Evolutionary conservation across 768 basidiomycete genomes (phyloP), one percentile per base, ranked within the genome.

Genomic region (Lyophyllum shimeji): DNA sequence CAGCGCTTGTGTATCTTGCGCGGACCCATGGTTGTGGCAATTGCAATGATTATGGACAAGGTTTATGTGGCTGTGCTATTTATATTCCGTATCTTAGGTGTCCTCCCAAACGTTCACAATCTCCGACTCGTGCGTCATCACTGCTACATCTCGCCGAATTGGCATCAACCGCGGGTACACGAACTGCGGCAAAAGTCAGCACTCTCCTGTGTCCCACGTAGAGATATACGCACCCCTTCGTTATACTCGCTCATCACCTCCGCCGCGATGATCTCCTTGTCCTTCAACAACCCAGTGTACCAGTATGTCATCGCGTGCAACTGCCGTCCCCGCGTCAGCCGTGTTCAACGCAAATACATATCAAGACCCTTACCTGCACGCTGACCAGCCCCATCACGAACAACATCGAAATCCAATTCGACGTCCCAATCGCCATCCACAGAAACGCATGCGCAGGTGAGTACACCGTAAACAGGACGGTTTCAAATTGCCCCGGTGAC

Each of bases 201-300:
- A 21, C 15, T 57, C 42, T n/a, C 18, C 29, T 7, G 13, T 29
- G 23, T 23, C 31, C 15, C 17, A 9, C 15, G 3, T 15, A 46
- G 51, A 27, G 12, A 12, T 8, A 17, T 2, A 77, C 84, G 37
- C 60, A 91, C 92, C 71, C 82, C 83, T 67, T 84, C 76, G 58
- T 94, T 89, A 63, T 94, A 94, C 69, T 94, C 92, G 63, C 84
- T 82, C 80, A 94, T 78, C 17, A 93, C 89, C 66, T 93, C 92
- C 2, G 87, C 81, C 9, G 88, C 81, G 55, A 94, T 80, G 46
- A 90, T 82, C 39, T 79, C 82, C 60, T 79, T 83, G 73, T 94
- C 92, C 66, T 90, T 93, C 17, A 93, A 47, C 56, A 92, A 66
- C 1, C 77, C 74, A 33, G 81, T 80, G 69, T 87, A 94, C 45